Conservation (phyloP, 768 basidiomycete species). For the Leucocoprinus birnbaumii region DNA sequence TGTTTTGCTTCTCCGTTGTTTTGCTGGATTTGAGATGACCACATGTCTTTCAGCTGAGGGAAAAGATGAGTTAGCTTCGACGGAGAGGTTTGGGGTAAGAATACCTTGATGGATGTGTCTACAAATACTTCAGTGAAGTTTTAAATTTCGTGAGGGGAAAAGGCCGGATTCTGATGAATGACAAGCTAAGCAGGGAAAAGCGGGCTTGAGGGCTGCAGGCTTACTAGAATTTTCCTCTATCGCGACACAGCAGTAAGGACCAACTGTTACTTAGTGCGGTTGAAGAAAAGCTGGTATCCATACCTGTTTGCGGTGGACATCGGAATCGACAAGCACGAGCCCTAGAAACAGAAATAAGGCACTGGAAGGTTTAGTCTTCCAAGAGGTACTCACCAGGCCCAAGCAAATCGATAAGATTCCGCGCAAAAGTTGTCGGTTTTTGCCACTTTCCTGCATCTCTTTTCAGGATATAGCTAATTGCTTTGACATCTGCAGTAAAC, state of each 20-base stretch:
- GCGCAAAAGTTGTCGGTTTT: constrained; percentile 43
- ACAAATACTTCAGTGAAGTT: constrained; percentile 51
- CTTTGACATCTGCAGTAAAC: constrained; percentile 57
- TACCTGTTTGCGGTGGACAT: constrained; percentile 42
- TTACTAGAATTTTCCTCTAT: constrained; percentile 4
- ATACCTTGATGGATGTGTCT: constrained; percentile 47
- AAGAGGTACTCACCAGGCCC: constrained; percentile 28
- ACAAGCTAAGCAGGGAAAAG: neutral
- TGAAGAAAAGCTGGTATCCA: neutral
- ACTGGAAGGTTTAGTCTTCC: too few species aligned
- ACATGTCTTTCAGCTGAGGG: constrained; percentile 47
- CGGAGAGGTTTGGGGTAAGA: neutral
- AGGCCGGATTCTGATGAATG: constrained; percentile 55
- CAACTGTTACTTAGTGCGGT: too few species aligned
- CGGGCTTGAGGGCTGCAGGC: neutral
- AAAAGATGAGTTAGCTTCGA: neutral
- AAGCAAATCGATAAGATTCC: constrained; percentile 36
- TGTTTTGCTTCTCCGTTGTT: constrained; percentile 21
- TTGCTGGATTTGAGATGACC: constrained; percentile 29
- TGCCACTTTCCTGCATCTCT: constrained; percentile 48
- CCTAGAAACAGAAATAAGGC: constrained; percentile 27
- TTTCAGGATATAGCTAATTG: constrained; percentile 57
- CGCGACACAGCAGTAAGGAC: neutral
- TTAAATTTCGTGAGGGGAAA: constrained; percentile 54
- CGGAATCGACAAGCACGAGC: constrained; percentile 43